Base-by-base conservation (phyloP, 1,284 basidiomycete species). In the Rhodofomes roseus region DNA sequence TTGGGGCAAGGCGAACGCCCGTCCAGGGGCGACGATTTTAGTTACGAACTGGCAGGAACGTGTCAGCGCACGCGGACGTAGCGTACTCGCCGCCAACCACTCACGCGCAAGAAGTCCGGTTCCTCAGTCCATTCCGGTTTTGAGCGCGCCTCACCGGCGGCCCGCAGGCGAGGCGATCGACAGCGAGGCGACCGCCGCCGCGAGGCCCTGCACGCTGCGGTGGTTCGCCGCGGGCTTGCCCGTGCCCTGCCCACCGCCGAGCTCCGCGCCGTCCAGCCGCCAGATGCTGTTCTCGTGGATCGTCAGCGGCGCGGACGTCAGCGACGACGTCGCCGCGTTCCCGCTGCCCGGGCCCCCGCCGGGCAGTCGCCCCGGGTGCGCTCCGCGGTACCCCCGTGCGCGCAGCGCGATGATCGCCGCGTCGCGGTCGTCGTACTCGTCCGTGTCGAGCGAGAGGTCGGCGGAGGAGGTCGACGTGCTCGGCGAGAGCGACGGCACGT, bases 241-340 rank as follows among this genome's bases (percentile, higher is more conserved):
- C 64, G 81, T 82, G 64, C 77, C 82, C 71, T 90, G 44, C 41
- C 2, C 20, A 12, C 22, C 31, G 31, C 50, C 31, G 14, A 52
- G 50, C 31, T 52, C 87, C 65, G 87, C 85, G 48, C 85, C 86
- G 55, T 81, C 81, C 51, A 89, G 65, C 57, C 77, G 77, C 87
- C 87, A 89, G 56, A 90, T 90, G 62, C 81, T 87, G 61, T 75
- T 61, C 61, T 74, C 60, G 57, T 74, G 65, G n/a, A 76, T 71
- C 50, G 73, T 74, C 23, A 71, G 65, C n/a, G 69, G 65, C 36
- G 75, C 72, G 44, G 27, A 27, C 11, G 27, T 31, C 22, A 70
- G 65, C n/a, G 69, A 65, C 34, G 75, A 72, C 43, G 37, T 41
- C 8, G 23, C 14, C 20, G 23, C 43, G 23, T 44, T 44, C 20